phyloP scores from a whole-genome alignment of 2,329 filamentous ascomycete genomes.

The Curvularia spicifera region DNA sequence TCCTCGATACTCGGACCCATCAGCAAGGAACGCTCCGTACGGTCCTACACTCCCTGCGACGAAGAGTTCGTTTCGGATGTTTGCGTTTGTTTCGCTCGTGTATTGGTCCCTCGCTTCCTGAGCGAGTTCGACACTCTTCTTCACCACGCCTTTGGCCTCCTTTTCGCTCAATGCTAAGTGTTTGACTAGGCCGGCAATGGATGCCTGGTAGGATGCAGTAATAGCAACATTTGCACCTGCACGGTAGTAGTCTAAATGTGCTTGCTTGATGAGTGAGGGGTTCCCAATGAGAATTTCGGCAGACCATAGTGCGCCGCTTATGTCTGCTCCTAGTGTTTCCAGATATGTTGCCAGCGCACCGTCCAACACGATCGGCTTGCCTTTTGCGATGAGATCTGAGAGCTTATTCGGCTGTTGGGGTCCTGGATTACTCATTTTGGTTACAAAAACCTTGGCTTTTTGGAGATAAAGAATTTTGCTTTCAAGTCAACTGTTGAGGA shows the following conservation, averaged over 20 bases:
- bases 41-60: conserved; percentile 57
- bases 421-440: conserved; percentile 2
- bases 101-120: conserved; percentile 48
- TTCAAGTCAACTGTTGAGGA: neutral
- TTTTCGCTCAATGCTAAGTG: conserved; percentile 45
- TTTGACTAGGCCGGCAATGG: conserved; percentile 49
- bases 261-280: conserved; percentile 51
- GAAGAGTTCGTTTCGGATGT: conserved; percentile 28
- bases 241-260: conserved; percentile 55
- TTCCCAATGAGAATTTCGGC: conserved; percentile 51
- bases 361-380: conserved; percentile 51
- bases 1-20: conserved; percentile 57
- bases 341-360: conserved; percentile 58
- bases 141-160: conserved; percentile 48
- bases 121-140: conserved; percentile 52
- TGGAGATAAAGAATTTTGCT: neutral
- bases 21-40: conserved; percentile 56
- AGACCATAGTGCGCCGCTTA: conserved; percentile 55
- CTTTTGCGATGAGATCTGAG: conserved; percentile 23
- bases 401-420: conserved; percentile 6
- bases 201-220: conserved; percentile 57
- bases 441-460: neutral
- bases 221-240: conserved; percentile 57
- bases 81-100: conserved; percentile 15
- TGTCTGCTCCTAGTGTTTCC: conserved; percentile 53